Evolutionary conservation across 768 basidiomycete species (phyloP), one percentile per base, ranked within the genome.

Genomic region (Kwoniella heveanensis): DNA sequence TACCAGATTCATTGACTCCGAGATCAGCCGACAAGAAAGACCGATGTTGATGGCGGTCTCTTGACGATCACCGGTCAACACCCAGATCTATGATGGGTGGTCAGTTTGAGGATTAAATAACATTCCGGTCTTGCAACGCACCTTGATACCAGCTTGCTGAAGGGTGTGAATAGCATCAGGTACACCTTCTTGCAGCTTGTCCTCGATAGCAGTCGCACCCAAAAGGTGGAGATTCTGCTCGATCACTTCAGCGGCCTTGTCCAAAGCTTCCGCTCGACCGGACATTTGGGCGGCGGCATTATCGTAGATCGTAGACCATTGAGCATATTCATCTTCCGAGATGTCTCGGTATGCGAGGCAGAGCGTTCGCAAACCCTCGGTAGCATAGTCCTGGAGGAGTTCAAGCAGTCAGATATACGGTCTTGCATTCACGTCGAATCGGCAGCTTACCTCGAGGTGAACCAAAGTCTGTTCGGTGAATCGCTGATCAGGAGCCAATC

Each of bases 1-100:
- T 67, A 93, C 95, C 83, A 99, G 71, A 77, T 97, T 97, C 96
- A 98, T 99, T 9, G 91, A 93, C 81, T 99, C 96, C 5, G 92
- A 92, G 54, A 99, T 98, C 72, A 99, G 80, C 66, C 92, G 86
- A 82, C 96, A 98, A 1, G 93, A 95, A 85, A 98, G 88, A 56
- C 96, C 96, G 67, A 99, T 98, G 74, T 99, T 99, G 81, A 99
- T 97, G 17, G 96, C 96, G 1, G 96, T 99, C 81, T 99, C 96
- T 82, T 99, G 96, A 68, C 96, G 84, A 79, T 99, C 96, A 0
- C 96, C 96, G 1, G 96, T 99, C 54, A 99, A 82, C 8, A 99
- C 94, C 96, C 96, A 99, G 19, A 99, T 88, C 88, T 90, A 67
- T 17, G 13, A 27, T 7, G 5, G 22, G 5, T 22, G 5, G 30